A percentile compares a stretch with the other conserved stretches of the same genome.
Evolutionary conservation across 345 rosid species (phyloP).

Genomic region (Salix caprea): DNA sequence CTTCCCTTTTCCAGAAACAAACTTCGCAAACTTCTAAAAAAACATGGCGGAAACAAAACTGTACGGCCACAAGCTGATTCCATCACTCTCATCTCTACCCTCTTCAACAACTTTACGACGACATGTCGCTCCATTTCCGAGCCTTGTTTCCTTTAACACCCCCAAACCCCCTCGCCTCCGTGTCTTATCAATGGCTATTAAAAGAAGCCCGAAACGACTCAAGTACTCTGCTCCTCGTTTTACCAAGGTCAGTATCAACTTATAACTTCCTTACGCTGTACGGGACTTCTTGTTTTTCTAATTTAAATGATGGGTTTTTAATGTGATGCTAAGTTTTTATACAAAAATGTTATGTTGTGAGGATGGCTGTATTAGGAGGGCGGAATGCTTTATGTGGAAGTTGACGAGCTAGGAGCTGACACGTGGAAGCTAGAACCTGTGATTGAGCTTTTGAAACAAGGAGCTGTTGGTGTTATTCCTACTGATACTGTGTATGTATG

Average conservation of each 20-base stretch:
- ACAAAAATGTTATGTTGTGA: not conserved
- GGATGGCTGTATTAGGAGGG: slow-evolving; percentile 39
- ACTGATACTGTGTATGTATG: slow-evolving; percentile 74
- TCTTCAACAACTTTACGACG: slow-evolving; percentile 7
- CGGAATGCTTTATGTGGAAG: slow-evolving; percentile 61
- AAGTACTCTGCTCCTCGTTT: slow-evolving; percentile 78
- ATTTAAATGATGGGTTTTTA: not conserved
- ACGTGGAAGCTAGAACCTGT: slow-evolving; percentile 67
- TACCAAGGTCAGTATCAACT: slow-evolving; percentile 43
- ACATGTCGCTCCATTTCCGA: slow-evolving; percentile 10
- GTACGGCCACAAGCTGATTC: slow-evolving; percentile 9
- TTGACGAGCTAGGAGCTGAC: slow-evolving; percentile 63
- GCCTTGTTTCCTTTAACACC: slow-evolving; percentile 24
- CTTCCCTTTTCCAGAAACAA: too few relatives aligned
- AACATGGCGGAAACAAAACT: slow-evolving; percentile 34
- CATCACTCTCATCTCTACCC: slow-evolving; percentile 8
- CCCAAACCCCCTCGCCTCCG: slow-evolving; percentile 20
- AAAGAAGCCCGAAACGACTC: slow-evolving; percentile 90
- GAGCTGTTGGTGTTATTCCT: slow-evolving; percentile 94
- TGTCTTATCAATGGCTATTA: slow-evolving; percentile 49
- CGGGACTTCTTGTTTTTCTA: not conserved
- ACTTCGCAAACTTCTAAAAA: not conserved
- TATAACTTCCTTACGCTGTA: not conserved
- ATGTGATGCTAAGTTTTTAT: too few relatives aligned
- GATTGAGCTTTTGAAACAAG: slow-evolving; percentile 61